Percentiles rank a stretch among this genome's conserved stretches.
Conservation (phyloP, 495 filamentous ascomycete species). For the Choiromyces venosus region DNA sequence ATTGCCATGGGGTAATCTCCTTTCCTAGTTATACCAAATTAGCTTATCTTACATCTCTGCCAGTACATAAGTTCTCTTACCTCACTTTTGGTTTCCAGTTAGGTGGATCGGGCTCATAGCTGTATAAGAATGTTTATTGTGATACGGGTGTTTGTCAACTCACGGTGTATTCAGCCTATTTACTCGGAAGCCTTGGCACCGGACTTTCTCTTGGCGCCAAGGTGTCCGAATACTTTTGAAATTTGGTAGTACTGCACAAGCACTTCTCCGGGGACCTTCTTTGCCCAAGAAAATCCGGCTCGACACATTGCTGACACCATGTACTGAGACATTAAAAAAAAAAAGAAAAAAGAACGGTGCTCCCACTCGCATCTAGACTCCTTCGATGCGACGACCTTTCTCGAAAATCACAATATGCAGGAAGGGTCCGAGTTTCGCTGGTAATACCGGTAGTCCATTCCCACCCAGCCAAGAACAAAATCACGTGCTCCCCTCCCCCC, state of each 20-base stretch:
- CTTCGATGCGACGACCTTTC: too few species aligned
- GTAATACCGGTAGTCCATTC: too few species aligned
- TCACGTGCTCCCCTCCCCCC: not conserved
- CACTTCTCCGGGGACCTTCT: too few species aligned
- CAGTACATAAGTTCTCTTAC: not conserved
- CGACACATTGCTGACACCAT: too few species aligned
- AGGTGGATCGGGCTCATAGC: not conserved
- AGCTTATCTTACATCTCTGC: not conserved
- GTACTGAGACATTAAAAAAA: too few species aligned
- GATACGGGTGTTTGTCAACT: not conserved
- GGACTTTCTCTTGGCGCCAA: not conserved
- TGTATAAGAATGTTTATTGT: not conserved
- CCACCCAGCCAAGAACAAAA: not conserved
- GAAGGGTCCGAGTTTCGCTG: too few species aligned
- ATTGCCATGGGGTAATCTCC: not conserved
- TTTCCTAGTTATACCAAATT: conserved; percentile 1
- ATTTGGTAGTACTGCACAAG: too few species aligned
- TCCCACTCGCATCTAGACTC: too few species aligned
- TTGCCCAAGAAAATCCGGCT: too few species aligned
- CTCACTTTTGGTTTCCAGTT: not conserved
- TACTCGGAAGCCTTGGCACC: not conserved
- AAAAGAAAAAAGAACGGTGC: too few species aligned
- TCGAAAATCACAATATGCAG: too few species aligned
- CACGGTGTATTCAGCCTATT: not conserved
- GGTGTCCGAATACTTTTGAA: too few species aligned